Percentiles rank a stretch among this genome's conserved stretches.
phyloP scores from a whole-genome alignment of 2,329 filamentous ascomycete genomes.

The Eutypa lata region DNA sequence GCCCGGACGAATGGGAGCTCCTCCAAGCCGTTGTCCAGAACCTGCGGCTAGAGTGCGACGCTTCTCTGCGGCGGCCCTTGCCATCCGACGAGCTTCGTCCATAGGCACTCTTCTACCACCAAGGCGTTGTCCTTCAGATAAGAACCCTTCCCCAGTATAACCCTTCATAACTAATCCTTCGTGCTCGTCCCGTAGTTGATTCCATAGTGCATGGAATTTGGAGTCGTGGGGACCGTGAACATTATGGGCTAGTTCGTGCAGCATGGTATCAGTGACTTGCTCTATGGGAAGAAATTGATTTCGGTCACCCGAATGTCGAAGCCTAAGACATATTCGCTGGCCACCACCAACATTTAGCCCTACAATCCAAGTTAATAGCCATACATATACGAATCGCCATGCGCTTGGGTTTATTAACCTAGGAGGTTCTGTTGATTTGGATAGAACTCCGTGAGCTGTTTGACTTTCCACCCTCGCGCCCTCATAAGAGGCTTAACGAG shows the following conservation, averaged over 20 bases:
- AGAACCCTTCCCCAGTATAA: constrained; percentile 86
- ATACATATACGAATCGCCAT: neutral
- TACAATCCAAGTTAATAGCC: constrained; percentile 22
- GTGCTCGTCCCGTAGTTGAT: constrained; percentile 84
- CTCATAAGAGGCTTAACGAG: constrained; percentile 95
- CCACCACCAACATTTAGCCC: constrained; percentile 76
- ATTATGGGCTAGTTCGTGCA: constrained; percentile 92
- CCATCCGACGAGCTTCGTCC: constrained; percentile 71
- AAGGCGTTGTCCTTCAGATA: constrained; percentile 70
- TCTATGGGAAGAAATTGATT: constrained; percentile 78
- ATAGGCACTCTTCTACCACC: constrained; percentile 66
- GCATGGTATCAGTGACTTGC: constrained; percentile 81
- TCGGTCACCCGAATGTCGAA: constrained; percentile 73
- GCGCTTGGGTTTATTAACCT: constrained; percentile 41
- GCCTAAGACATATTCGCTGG: constrained; percentile 74
- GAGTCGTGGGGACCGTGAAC: constrained; percentile 78
- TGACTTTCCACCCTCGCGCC: constrained; percentile 76
- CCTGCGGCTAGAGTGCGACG: constrained; percentile 55
- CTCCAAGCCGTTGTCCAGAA: constrained; percentile 72
- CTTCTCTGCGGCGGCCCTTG: constrained; percentile 71
- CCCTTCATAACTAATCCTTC: constrained; percentile 73
- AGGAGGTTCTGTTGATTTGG: constrained; percentile 71
- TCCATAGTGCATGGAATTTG: constrained; percentile 82
- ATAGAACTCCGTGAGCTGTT: constrained; percentile 79
- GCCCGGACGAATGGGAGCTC: constrained; percentile 49